These are phyloP conservation scores for Helianthus annuus DNA, from an alignment of 129 eudicot species.

Conservation along the genomic window HanXRQr2.0-SUNRISE NC_035445.2:170442433-170442932, in stretches of 20 bases:
- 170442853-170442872: not conserved
- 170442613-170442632: conserved; percentile 10
- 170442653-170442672: not conserved
- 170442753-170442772: not conserved
- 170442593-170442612: conserved; percentile 4
- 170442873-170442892: not conserved
- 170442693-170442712: not conserved
- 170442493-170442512: not conserved
- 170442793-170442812: not conserved
- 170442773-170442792: not conserved
- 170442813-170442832: conserved; percentile 6
- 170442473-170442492: not conserved
- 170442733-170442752: conserved; percentile 1
- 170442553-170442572: conserved; percentile 7
- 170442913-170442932: not conserved
- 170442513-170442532: conserved; percentile 6
- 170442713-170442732: not conserved
- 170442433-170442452: conserved; percentile 36
- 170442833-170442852: not conserved
- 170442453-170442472: conserved; percentile 21
- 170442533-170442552: not conserved
- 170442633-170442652: not conserved
- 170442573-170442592: conserved; percentile 2
- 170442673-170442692: conserved; percentile 19
- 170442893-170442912: not conserved